Percentiles rank a stretch among this genome's conserved stretches.
Conservation (phyloP, 78 protist genomes). For the Guillardia theta region DNA sequence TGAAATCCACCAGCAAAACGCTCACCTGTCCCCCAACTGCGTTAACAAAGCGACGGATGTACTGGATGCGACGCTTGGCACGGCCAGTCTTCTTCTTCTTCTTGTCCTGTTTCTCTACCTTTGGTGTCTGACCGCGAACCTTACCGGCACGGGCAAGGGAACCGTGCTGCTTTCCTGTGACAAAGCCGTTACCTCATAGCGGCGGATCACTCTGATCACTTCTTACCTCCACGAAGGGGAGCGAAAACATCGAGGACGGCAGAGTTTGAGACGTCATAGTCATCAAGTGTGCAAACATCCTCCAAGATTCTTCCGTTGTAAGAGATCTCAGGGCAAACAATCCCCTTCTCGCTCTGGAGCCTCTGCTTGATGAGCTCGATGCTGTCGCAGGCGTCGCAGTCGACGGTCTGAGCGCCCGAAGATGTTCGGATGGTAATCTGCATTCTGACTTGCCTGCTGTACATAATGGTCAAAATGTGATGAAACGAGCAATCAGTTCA, state of each 20-base stretch:
- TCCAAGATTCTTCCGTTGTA: constrained; percentile 21
- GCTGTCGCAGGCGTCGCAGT: background rate
- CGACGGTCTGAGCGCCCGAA: background rate
- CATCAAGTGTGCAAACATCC: background rate
- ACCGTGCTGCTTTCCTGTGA: constrained; percentile 85
- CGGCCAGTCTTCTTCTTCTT: constrained; percentile 81
- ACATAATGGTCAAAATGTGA: too few relatives aligned
- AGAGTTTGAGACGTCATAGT: background rate
- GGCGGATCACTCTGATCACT: background rate
- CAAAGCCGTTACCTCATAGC: background rate
- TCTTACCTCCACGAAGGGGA: background rate
- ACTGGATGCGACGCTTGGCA: constrained; percentile 83
- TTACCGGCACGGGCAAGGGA: constrained; percentile 94
- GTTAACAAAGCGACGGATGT: constrained; percentile 86
- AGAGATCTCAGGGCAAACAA: background rate
- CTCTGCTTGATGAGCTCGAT: background rate
- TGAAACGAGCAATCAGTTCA: too few relatives aligned
- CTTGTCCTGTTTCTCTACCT: constrained; percentile 74
- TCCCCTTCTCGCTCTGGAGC: background rate
- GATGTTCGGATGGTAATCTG: background rate
- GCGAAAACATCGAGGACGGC: background rate
- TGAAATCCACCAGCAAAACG: too few relatives aligned
- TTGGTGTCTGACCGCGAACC: constrained; percentile 90
- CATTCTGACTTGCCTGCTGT: too few relatives aligned
- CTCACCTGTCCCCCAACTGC: constrained; percentile 70